Base-by-base conservation (phyloP, 1,284 basidiomycete species). In the Marasmius sp. region DNA sequence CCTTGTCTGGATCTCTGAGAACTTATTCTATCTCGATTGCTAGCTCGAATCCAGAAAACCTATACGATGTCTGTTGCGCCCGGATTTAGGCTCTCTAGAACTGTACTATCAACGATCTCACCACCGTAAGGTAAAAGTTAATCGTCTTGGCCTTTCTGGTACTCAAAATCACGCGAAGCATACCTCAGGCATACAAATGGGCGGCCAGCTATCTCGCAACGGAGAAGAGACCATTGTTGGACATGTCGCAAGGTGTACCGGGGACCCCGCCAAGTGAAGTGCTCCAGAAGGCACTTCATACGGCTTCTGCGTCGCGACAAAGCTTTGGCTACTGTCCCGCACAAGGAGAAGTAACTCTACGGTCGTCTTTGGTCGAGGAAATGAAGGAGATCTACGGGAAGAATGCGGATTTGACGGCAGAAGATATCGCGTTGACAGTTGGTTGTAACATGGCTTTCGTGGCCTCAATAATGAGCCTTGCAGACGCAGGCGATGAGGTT, bases 171-270 rank as follows among this genome's bases (percentile, higher is more conserved):
- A 45, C 14, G 39, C 55, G 18, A 14, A 91, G 90, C 1, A 91
- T 93, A 59, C 87, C 90, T 0, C 81, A 81, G 57, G 91, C 89
- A 12, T 84, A 86, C 63, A 78, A 79, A 72, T 93, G 91, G 91
- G 86, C 81, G 0, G 68, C 71, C 7, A 67, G 72, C 8, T 92
- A 88, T 74, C 66, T 67, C 5, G 69, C 79, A 0, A 80, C 80
- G 0, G 72, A 71, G 11, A 72, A 64, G 18, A 77, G 74, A 1
- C 87, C 86, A 0, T 74, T 93, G 0, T 79, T 94, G 7, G 88
- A 93, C 70, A 87, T 94, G 78, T 88, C 89, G 0, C 92, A 93
- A 72, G 90, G 90, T 33, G 86, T 88, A 0, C 93, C 92, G 0
- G 87, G 88, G 2, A 78, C 77, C 0, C 84, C 87, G 0, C 92